Conservation (phyloP, 495 filamentous ascomycete genomes). For the Hypoxylon rickii region DNA sequence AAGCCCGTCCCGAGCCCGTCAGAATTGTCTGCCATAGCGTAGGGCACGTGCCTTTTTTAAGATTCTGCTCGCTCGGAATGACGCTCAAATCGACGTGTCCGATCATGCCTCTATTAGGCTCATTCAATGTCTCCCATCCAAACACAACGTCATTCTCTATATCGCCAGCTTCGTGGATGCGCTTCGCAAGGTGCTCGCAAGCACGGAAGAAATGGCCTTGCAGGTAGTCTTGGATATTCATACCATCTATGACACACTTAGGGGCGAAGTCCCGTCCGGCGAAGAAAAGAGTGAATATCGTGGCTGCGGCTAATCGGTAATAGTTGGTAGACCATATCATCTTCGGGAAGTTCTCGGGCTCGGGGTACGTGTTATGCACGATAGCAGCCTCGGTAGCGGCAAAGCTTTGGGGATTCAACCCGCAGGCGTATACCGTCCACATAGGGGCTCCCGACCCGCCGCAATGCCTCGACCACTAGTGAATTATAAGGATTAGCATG, state of each 20-base stretch:
- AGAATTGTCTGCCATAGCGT: slow-evolving; percentile 95
- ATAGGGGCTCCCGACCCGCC: slow-evolving; percentile 95
- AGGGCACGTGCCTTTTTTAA: slow-evolving; percentile 91
- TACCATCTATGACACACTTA: slow-evolving; percentile 90
- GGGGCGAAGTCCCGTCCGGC: slow-evolving; percentile 92
- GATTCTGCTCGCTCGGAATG: slow-evolving; percentile 84
- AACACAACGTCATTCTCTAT: slow-evolving; percentile 87
- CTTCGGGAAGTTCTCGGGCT: slow-evolving; percentile 87
- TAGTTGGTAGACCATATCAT: slow-evolving; percentile 99
- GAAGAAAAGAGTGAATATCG: slow-evolving; percentile 95
- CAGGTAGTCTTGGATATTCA: slow-evolving; percentile 96
- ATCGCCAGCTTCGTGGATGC: slow-evolving; percentile 89
- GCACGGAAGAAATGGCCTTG: slow-evolving; percentile 85
- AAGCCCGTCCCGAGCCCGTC: slow-evolving; percentile 84
- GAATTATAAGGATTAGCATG: slow-evolving; percentile 25
- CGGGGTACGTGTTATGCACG: slow-evolving; percentile 92
- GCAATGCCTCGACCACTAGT: slow-evolving; percentile 87
- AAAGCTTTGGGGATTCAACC: slow-evolving; percentile 83
- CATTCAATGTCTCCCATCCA: slow-evolving; percentile 94
- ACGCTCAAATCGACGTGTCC: slow-evolving; percentile 82
- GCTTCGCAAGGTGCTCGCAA: slow-evolving; percentile 75
- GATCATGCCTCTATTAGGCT: slow-evolving; percentile 88
- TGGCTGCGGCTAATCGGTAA: slow-evolving; percentile 80
- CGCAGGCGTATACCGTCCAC: slow-evolving; percentile 96
- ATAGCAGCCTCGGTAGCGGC: slow-evolving; percentile 87